These are phyloP conservation scores for Boletus vermiculosoides DNA, from an alignment of 768 basidiomycete genomes.

Conservation along the genomic window DNA sequence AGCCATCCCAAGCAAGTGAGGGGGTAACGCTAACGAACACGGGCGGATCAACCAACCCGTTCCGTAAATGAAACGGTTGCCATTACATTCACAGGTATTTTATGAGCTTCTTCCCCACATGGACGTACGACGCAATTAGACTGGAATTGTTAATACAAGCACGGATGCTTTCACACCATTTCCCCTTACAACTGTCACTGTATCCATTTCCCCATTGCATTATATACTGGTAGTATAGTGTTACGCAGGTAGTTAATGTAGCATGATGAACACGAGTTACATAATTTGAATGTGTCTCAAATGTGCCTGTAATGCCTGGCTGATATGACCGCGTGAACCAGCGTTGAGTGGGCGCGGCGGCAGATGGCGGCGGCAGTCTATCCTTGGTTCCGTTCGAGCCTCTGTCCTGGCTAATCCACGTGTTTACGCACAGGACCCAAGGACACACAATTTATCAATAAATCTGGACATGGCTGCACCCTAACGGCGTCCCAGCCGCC, in stretches of 20 bases:
- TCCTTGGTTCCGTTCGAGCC: constrained; percentile 11
- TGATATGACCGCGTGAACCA: constrained; percentile 31
- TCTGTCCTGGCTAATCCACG: constrained; percentile 22
- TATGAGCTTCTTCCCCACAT: constrained; percentile 22
- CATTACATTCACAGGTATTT: constrained; percentile 7
- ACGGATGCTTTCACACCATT: constrained; percentile 5
- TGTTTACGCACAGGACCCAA: constrained; percentile 24
- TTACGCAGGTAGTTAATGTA: constrained; percentile 26
- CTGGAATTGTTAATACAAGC: constrained; percentile 1
- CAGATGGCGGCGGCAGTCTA: constrained; percentile 14
- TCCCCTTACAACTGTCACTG: constrained; percentile 18
- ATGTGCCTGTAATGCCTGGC: constrained; percentile 1
- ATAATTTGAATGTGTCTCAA: constrained; percentile 10
- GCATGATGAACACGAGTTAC: constrained; percentile 16
- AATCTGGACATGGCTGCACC: constrained; percentile 21
- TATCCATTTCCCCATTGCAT: constrained; percentile 17
- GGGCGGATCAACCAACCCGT: constrained; percentile 53
- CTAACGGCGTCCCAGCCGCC: constrained; percentile 17
- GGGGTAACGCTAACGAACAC: constrained; percentile 44
- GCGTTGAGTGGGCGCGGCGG: constrained; percentile 1
- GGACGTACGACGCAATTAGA: constrained; percentile 27
- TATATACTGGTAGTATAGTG: constrained; percentile 10
- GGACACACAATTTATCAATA: constrained; percentile 22
- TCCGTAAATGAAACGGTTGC: constrained; percentile 40
- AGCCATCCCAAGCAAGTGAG: constrained; percentile 29